Base-by-base conservation (phyloP, 2,329 filamentous ascomycete species). In the Dactylellina drechsleri region DNA sequence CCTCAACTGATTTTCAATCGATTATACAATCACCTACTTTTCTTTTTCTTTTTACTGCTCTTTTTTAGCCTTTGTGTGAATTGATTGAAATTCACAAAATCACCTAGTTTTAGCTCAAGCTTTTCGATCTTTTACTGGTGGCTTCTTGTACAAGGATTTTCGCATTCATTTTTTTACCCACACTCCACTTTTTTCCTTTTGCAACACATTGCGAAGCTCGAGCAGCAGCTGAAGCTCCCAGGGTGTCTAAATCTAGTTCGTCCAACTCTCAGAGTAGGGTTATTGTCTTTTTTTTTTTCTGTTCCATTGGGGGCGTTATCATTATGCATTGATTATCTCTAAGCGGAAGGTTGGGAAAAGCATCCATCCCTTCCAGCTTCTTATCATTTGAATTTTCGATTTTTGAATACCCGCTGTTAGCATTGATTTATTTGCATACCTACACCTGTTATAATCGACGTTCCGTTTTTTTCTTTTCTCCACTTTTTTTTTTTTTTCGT, bases 351-450 rank as follows among this genome's bases (percentile, higher is more conserved):
- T 47, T 70, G 40, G 53, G 50, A 6, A 45, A 58, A 45, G 26
- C 15, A 23, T 54, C 43, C 43, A 61, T 23, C 43, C 10, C 49
- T 52, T 56, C 49, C 26, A 49, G 47, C 66, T 64, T 26, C 49
- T 45, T 52, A 50, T 62, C 18, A 43, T 43, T 53, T 10, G 31
- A 36, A 36, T 36, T 36, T 36, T 45, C 58, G 49, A 49, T 40
- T 66, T 66, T 62, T 31, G 56, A 74, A 74, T 74, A 74, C 70
- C 70, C 70, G 70, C 70, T 47, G 61, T 74, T 66, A 67, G 62
- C 70, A 73, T 66, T 66, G 49, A 58, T 18, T 47, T 47, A 13
- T 47, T 47, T 8, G 16, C 43, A 36, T 47, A 18, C 16, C 43
- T 49, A 49, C 10, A 18, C 47, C 13, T 16, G 62, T 66, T 68